These are phyloP conservation scores for Teunomyces tritomae DNA, from an alignment of 805 yeast genomes.

Conservation along the genomic window DNA sequence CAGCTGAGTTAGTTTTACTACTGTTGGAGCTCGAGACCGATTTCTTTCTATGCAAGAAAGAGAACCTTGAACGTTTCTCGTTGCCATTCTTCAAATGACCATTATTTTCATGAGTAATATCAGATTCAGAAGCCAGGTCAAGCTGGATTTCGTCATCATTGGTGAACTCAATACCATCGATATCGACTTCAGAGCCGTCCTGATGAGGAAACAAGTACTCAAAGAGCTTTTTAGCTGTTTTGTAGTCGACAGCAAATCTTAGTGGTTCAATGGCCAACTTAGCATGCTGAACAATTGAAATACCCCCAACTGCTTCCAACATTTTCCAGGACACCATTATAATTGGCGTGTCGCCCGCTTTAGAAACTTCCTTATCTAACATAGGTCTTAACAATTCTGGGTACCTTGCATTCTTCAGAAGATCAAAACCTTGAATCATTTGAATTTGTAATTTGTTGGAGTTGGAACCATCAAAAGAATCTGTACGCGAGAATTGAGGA, in stretches of 20 bases:
- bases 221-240: constrained; percentile 59
- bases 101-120: background rate
- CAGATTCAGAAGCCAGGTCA: background rate
- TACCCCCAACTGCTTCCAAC: constrained; percentile 87
- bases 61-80: constrained; percentile 1
- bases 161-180: background rate
- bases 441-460: constrained; percentile 56
- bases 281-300: constrained; percentile 69
- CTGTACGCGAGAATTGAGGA: constrained; percentile 59
- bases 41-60: constrained; percentile 1
- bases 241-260: constrained; percentile 69
- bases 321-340: constrained; percentile 61
- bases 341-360: constrained; percentile 19
- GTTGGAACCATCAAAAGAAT: constrained; percentile 65
- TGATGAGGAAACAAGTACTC: constrained; percentile 69
- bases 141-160: background rate
- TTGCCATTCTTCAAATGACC: background rate
- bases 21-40: background rate
- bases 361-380: constrained; percentile 14
- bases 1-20: background rate
- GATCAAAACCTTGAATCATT: constrained; percentile 67
- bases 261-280: constrained; percentile 63
- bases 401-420: constrained; percentile 54
- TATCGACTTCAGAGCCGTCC: constrained; percentile 9
- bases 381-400: constrained; percentile 70